Evolutionary conservation across 257 asterid genomes (phyloP).

Genomic region (Ilex asprella): DNA sequence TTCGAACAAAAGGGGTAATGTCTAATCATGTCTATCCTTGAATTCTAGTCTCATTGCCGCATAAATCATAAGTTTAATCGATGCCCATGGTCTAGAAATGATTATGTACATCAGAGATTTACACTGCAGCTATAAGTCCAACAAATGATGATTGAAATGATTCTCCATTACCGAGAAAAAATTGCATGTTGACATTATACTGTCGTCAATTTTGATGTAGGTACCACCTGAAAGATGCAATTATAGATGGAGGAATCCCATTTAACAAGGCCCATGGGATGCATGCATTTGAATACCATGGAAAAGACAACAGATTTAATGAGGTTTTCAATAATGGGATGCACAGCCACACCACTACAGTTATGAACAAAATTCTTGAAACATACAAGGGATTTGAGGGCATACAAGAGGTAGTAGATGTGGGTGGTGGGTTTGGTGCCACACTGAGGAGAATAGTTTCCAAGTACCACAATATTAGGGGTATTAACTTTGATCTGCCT

Average conservation of each 20-base stretch:
- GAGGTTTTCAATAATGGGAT: conserved; percentile 16
- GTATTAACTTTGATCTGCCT: neutral
- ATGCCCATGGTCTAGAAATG: no score
- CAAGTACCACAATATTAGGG: conserved; percentile 14
- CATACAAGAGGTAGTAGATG: conserved; percentile 18
- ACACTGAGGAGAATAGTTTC: conserved; percentile 7
- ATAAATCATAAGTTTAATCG: no score
- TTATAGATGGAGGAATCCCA: conserved; percentile 38
- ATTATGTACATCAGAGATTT: no score
- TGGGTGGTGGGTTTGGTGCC: conserved; percentile 26
- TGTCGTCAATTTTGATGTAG: conserved; percentile 4
- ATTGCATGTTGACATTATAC: no score
- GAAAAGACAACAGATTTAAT: conserved; percentile 15
- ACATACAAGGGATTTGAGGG: conserved; percentile 20
- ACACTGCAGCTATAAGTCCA: no score
- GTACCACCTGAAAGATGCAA: conserved; percentile 34
- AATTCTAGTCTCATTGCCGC: neutral
- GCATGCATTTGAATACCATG: conserved; percentile 27
- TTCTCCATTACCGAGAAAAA: no score
- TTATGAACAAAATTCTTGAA: conserved; percentile 14
- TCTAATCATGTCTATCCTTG: neutral
- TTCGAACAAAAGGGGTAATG: no score
- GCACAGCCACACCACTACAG: conserved; percentile 3
- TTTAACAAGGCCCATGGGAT: conserved; percentile 37
- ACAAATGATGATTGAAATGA: no score